A percentile compares a stretch with the other conserved stretches of the same genome.
These are phyloP conservation scores for Metschnikowia drakensbergensis DNA, from an alignment of 805 yeast species.

Conservation along the genomic window DNA sequence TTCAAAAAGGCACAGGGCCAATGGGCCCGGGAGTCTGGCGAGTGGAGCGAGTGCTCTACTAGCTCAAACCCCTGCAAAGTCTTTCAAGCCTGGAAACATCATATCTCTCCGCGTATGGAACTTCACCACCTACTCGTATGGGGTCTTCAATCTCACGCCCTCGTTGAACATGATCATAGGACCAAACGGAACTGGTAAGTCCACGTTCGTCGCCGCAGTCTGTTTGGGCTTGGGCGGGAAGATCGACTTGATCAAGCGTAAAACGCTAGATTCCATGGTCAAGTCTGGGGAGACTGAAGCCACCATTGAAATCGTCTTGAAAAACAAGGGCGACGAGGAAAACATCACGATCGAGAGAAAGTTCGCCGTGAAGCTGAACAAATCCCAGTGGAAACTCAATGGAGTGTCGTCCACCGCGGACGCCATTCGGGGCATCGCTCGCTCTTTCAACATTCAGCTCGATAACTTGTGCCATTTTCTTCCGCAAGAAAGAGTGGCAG, in stretches of 20 bases:
- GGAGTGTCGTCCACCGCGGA: conserved; percentile 37
- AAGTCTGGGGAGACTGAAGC: conserved; percentile 56
- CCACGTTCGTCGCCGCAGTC: conserved; percentile 88
- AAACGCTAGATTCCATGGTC: conserved; percentile 65
- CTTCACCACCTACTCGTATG: conserved; percentile 65
- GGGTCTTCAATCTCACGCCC: conserved; percentile 77
- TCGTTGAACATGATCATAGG: conserved; percentile 88
- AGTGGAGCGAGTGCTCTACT: too few species aligned
- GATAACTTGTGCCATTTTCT: conserved; percentile 91
- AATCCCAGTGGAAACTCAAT: conserved; percentile 54
- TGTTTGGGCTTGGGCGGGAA: conserved; percentile 86
- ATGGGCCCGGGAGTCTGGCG: background rate
- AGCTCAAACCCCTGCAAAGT: background rate
- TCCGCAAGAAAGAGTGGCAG: conserved; percentile 93
- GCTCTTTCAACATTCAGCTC: conserved; percentile 67
- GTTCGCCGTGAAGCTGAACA: conserved; percentile 35
- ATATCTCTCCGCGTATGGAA: conserved; percentile 51
- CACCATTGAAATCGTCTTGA: conserved; percentile 48
- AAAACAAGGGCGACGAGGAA: conserved; percentile 33
- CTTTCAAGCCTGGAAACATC: conserved; percentile 43
- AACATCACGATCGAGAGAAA: conserved; percentile 43
- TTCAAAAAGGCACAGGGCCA: conserved; percentile 4
- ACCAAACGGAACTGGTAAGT: conserved; percentile 95
- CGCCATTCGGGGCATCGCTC: conserved; percentile 43
- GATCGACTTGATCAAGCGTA: conserved; percentile 66